These are phyloP conservation scores for Solanum medicagineum DNA, from an alignment of 257 asterid genomes.

Conservation along the genomic window DNA sequence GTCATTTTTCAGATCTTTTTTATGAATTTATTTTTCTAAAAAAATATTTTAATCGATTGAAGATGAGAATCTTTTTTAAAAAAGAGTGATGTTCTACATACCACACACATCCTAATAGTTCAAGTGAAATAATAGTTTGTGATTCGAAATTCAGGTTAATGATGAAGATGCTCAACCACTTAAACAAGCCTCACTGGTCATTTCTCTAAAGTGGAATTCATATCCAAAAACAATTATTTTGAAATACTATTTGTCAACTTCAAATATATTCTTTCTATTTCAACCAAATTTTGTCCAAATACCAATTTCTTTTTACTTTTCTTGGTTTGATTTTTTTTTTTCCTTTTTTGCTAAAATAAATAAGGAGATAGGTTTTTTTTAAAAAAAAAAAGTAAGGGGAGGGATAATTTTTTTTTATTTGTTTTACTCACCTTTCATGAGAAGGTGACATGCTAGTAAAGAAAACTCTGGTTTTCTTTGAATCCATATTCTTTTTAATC, in stretches of 20 bases:
- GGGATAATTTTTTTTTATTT: not conserved
- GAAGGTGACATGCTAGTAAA: conserved; percentile 66
- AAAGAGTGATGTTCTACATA: not conserved
- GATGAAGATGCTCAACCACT: not conserved
- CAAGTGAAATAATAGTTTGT: not conserved
- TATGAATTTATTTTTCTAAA: not conserved
- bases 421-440: conserved; percentile 38
- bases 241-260: not conserved
- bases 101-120: not conserved
- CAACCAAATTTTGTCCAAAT: not conserved
- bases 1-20: not conserved
- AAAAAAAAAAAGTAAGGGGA: not conserved
- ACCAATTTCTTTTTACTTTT: not conserved
- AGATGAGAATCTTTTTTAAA: not conserved
- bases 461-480: conserved; percentile 13
- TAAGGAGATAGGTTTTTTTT: not conserved
- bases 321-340: not conserved
- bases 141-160: not conserved
- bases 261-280: not conserved
- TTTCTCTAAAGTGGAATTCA: not conserved
- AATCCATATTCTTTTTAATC: conserved; percentile 37
- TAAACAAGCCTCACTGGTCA: not conserved
- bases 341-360: not conserved
- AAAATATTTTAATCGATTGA: not conserved
- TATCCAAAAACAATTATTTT: not conserved